Conservation (phyloP, 2,329 filamentous ascomycete species). For the Botryotinia narcissicola region DNA sequence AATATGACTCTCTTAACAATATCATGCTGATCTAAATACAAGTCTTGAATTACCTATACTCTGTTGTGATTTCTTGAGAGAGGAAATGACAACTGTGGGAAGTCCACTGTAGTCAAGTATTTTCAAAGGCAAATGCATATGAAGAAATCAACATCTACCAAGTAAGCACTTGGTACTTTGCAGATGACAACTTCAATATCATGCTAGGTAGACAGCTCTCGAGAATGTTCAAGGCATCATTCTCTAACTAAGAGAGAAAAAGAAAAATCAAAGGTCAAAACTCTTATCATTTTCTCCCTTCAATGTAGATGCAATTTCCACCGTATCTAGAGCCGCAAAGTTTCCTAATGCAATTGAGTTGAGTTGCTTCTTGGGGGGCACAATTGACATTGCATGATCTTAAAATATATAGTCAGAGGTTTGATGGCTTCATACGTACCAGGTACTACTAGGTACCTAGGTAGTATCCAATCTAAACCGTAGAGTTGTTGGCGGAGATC, state of each 20-base stretch:
- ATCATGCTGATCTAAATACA: background rate
- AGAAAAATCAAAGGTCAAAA: background rate
- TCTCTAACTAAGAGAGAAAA: background rate
- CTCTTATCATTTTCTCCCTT: background rate
- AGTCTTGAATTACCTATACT: background rate
- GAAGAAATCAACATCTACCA: conserved; percentile 5
- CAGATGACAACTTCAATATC: background rate
- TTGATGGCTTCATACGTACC: background rate
- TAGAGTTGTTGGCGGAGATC: background rate
- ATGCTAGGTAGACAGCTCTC: background rate
- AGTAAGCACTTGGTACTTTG: background rate
- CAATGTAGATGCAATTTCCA: background rate
- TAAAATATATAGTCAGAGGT: background rate
- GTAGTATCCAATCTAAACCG: background rate
- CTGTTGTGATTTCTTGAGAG: background rate
- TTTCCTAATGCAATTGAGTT: background rate
- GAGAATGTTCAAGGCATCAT: conserved; percentile 9
- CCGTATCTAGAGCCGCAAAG: background rate
- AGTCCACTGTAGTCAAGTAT: background rate
- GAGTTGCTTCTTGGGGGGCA: background rate
- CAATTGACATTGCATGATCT: background rate
- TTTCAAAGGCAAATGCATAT: background rate
- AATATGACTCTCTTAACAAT: background rate
- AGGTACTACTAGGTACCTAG: background rate
- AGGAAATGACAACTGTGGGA: background rate